Conservation (phyloP, 768 basidiomycete genomes). For the Coprinopsis sp. region DNA sequence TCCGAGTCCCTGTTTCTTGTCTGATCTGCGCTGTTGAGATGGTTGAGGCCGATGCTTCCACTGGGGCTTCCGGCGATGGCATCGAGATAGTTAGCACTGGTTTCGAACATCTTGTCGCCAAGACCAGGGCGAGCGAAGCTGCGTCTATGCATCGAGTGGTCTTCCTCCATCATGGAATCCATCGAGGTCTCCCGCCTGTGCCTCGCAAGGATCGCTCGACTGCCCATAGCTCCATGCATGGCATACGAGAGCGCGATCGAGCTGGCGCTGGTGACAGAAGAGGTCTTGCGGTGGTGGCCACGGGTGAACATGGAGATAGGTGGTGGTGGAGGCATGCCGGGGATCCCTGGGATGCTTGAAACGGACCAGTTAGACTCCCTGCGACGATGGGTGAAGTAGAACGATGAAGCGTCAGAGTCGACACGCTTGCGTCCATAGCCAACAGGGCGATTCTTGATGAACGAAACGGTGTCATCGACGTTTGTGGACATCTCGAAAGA, state of each 20-base stretch:
- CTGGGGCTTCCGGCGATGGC: constrained; percentile 66
- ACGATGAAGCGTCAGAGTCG: constrained; percentile 74
- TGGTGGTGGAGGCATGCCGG: constrained; percentile 45
- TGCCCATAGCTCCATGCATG: constrained; percentile 46
- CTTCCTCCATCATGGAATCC: constrained; percentile 52
- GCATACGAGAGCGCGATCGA: constrained; percentile 57
- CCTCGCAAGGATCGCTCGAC: constrained; percentile 55
- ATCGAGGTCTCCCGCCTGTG: constrained; percentile 53
- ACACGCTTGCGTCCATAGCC: constrained; percentile 40
- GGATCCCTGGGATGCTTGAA: constrained; percentile 31
- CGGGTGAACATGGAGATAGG: constrained; percentile 74
- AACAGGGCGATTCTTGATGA: constrained; percentile 36
- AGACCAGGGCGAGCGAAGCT: constrained; percentile 66
- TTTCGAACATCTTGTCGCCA: constrained; percentile 87
- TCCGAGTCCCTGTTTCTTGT: constrained; percentile 36
- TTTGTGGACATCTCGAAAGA: constrained; percentile 48
- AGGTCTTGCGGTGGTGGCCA: constrained; percentile 41
- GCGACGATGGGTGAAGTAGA: constrained; percentile 57
- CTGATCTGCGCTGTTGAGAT: constrained; percentile 1
- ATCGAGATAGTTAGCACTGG: constrained; percentile 47
- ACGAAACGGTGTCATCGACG: constrained; percentile 74
- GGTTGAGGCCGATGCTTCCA: constrained; percentile 32
- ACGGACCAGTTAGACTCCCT: constrained; percentile 56
- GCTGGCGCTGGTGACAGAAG: constrained; percentile 38
- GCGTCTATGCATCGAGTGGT: constrained; percentile 10